These are phyloP conservation scores for Pyricularia sp. DNA, from an alignment of 2,329 filamentous ascomycete species.

Conservation along the genomic window DNA sequence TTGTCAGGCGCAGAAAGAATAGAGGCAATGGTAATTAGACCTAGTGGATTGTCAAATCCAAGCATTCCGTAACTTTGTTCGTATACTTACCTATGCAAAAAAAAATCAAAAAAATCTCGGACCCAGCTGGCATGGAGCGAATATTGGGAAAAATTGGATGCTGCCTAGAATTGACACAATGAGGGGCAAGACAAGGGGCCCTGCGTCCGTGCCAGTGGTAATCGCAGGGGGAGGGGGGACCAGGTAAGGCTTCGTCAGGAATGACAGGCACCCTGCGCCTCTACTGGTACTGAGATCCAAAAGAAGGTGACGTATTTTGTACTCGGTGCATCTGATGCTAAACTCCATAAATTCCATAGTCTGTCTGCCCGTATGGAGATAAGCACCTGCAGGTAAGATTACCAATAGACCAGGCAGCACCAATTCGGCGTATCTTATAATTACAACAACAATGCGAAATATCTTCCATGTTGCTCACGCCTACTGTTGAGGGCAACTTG, in stretches of 20 bases:
- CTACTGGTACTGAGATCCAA: neutral
- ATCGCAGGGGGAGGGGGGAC: neutral
- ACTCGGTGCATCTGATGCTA: too few relatives aligned
- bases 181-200: neutral
- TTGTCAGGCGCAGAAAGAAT: too few relatives aligned
- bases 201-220: neutral
- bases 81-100: too few relatives aligned
- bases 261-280: neutral
- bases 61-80: too few relatives aligned
- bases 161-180: neutral
- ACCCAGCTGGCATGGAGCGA: neutral
- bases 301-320: neutral
- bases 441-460: too few relatives aligned
- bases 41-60: too few relatives aligned
- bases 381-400: neutral
- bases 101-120: too few relatives aligned
- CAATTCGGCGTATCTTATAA: too few relatives aligned
- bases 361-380: neutral
- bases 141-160: neutral
- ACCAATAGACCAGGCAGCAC: neutral
- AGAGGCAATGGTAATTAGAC: too few relatives aligned
- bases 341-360: neutral
- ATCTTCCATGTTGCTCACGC: neutral
- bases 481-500: neutral
- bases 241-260: neutral